phyloP scores from a whole-genome alignment of 225 moss, liverwort and hornwort genomes.

The Neckera pumila region DNA sequence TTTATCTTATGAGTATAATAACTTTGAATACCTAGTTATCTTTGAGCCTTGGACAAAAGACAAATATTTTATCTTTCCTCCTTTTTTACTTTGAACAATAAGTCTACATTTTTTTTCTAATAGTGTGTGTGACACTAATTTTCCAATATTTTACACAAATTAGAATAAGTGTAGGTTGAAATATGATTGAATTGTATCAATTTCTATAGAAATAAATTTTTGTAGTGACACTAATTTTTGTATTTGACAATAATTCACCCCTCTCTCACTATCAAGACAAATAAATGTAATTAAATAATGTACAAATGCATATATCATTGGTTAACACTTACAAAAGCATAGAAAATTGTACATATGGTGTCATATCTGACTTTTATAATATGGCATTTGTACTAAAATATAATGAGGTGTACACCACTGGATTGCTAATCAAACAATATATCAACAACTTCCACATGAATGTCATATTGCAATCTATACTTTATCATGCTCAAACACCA shows the following conservation, averaged over 20 bases:
- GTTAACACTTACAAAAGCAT: background rate
- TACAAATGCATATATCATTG: background rate
- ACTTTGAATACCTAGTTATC: background rate
- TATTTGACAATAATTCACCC: background rate
- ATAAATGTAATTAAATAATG: background rate
- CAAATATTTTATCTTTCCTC: too few species aligned
- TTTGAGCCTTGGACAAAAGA: background rate
- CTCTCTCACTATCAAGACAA: accelerated
- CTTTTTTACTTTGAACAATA: background rate
- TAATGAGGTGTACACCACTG: background rate
- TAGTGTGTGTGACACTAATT: background rate
- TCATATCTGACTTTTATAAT: accelerated
- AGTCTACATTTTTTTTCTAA: background rate
- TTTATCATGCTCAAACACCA: too few species aligned
- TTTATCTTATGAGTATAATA: background rate
- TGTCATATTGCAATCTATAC: background rate
- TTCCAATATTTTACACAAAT: background rate
- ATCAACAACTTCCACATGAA: background rate
- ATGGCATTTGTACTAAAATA: too few species aligned
- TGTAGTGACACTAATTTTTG: background rate
- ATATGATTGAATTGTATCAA: background rate
- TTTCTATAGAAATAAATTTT: background rate
- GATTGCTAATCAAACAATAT: background rate
- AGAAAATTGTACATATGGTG: background rate
- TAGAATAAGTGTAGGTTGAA: background rate